Conservation (phyloP, 331 rosid species). For the Ulmus americana region DNA sequence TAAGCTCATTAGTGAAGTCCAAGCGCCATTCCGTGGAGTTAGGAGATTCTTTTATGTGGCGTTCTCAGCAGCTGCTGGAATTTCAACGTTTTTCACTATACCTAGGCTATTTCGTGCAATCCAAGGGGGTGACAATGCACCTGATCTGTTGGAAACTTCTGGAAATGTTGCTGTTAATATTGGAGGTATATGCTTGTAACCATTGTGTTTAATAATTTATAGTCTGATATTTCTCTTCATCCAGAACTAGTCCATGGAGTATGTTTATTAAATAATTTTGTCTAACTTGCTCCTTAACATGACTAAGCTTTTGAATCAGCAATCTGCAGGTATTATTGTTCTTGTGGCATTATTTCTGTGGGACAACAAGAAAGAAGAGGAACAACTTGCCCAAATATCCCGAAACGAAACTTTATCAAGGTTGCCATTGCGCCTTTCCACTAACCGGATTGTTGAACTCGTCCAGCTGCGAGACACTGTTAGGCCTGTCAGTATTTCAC, state of each 20-base stretch:
- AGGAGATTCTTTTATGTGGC: slow-evolving; percentile 83
- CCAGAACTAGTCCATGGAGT: not conserved
- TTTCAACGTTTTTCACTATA: slow-evolving; percentile 62
- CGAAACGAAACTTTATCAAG: slow-evolving; percentile 82
- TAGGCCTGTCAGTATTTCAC: slow-evolving; percentile 66
- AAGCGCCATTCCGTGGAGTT: slow-evolving; percentile 95
- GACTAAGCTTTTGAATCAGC: slow-evolving; percentile 67
- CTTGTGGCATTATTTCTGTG: slow-evolving; percentile 74
- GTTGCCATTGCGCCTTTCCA: slow-evolving; percentile 91
- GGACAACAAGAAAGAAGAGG: slow-evolving; percentile 97
- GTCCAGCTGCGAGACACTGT: slow-evolving; percentile 91
- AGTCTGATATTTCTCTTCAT: no score
- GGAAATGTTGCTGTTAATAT: slow-evolving; percentile 85
- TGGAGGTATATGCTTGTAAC: slow-evolving; percentile 48
- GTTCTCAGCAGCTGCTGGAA: slow-evolving; percentile 85
- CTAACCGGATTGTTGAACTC: slow-evolving; percentile 91
- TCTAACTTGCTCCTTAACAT: slow-evolving; percentile 34
- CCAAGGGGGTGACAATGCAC: slow-evolving; percentile 73
- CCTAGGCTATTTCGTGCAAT: slow-evolving; percentile 69
- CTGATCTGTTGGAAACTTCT: slow-evolving; percentile 72
- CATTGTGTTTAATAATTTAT: no score
- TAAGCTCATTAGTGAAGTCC: slow-evolving; percentile 97
- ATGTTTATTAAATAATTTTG: slow-evolving; percentile 8
- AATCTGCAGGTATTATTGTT: slow-evolving; percentile 69
- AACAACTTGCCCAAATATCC: slow-evolving; percentile 78